A percentile compares a stretch with the other conserved stretches of the same genome.
phyloP scores from a whole-genome alignment of 2,329 filamentous ascomycete species.

The Westerdykella ornata region DNA sequence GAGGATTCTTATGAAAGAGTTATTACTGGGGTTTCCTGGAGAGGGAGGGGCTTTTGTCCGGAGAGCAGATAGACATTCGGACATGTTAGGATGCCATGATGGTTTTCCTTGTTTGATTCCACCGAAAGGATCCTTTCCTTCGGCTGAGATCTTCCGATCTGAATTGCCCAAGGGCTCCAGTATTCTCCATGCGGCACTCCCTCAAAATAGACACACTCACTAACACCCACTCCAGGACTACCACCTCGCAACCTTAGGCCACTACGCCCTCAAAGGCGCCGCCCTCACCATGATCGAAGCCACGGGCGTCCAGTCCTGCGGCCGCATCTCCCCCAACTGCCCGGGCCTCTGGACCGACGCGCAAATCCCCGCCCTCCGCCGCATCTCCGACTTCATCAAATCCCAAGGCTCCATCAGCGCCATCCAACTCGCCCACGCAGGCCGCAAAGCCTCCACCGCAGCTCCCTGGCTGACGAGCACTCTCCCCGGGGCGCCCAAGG shows the following conservation, averaged over 20 bases:
- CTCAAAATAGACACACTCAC: no score
- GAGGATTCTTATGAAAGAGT: no score
- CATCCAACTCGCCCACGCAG: conserved; percentile 14
- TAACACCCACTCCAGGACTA: conserved; percentile 16
- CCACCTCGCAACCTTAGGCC: conserved; percentile 35
- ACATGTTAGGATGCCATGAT: no score
- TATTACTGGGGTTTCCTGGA: no score
- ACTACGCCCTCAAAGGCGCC: conserved; percentile 37
- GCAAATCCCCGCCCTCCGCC: conserved; percentile 9
- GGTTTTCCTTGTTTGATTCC: no score
- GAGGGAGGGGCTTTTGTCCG: no score
- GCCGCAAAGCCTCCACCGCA: conserved; percentile 18
- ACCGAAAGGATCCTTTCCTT: no score
- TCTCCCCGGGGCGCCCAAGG: conserved; percentile 17
- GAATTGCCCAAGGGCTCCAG: no score
- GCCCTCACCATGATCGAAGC: conserved; percentile 34
- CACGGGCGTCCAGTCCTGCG: conserved; percentile 9
- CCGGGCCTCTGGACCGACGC: conserved; percentile 11
- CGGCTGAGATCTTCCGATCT: no score
- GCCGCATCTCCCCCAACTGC: conserved; percentile 11
- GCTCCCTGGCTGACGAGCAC: conserved; percentile 27
- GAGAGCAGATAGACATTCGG: no score
- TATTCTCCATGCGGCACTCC: no score
- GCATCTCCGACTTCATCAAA: conserved; percentile 9
- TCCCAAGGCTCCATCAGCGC: conserved; percentile 4